Evolutionary conservation across 1,139 yeast species (phyloP).

Genomic region (Yamadazyma friedrichii): DNA sequence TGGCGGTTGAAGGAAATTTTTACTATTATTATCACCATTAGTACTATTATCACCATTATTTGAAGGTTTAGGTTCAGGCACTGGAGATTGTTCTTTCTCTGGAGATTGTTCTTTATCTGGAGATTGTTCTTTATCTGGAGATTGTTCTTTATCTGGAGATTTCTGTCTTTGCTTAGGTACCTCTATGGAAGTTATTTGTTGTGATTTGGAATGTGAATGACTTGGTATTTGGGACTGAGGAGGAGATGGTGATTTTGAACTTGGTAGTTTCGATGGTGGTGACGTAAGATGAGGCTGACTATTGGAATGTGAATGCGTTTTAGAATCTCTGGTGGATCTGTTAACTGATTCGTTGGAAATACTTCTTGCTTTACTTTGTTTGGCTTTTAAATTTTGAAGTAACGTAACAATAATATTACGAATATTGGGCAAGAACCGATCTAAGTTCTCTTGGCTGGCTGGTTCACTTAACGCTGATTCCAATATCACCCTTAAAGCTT

Average conservation of each 20-base stretch:
- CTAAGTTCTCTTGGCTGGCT: slow-evolving; percentile 82
- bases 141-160: no score
- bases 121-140: background rate
- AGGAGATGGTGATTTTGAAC: slow-evolving; percentile 1
- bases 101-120: background rate
- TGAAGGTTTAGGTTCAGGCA: background rate
- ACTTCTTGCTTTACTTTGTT: slow-evolving; percentile 57
- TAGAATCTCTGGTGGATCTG: background rate
- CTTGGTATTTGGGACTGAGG: slow-evolving; percentile 7
- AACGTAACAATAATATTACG: slow-evolving; percentile 83
- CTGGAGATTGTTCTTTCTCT: background rate
- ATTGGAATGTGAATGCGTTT: background rate
- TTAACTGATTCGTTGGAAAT: slow-evolving; percentile 2
- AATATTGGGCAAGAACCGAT: slow-evolving; percentile 77
- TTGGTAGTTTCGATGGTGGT: slow-evolving; percentile 1
- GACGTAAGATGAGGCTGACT: slow-evolving; percentile 2
- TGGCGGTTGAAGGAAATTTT: background rate
- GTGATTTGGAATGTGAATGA: background rate
- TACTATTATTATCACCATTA: background rate
- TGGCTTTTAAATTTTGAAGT: slow-evolving; percentile 75
- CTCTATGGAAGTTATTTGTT: background rate
- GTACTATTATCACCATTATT: background rate
- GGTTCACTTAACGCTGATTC: slow-evolving; percentile 86
- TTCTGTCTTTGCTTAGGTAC: slow-evolving; percentile 6
- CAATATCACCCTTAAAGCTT: slow-evolving; percentile 58